phyloP scores from a whole-genome alignment of 108 stramenopile species.

The Discostella stelligeroides region DNA sequence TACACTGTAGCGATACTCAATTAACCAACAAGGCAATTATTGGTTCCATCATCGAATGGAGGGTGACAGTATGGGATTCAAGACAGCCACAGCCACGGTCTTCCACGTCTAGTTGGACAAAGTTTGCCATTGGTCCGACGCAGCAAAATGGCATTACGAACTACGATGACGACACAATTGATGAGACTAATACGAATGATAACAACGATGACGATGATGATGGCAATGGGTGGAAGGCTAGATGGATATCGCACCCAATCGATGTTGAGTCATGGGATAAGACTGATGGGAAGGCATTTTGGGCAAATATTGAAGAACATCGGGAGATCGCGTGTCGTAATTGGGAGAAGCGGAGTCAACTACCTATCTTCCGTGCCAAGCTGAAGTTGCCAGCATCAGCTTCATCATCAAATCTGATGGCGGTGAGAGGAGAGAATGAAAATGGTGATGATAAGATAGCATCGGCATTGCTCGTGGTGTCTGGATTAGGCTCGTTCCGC shows the following conservation, averaged over 20 bases:
- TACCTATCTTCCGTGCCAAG: constrained; percentile 40
- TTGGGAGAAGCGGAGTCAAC: constrained; percentile 45
- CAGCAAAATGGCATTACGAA: not conserved
- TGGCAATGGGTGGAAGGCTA: constrained; percentile 22
- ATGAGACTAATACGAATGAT: too few species aligned
- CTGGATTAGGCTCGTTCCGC: constrained; percentile 52
- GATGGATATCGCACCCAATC: constrained; percentile 50
- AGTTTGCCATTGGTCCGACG: constrained; percentile 43
- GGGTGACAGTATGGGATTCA: constrained; percentile 42
- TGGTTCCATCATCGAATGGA: constrained; percentile 43
- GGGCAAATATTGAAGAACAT: constrained; percentile 10
- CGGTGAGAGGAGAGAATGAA: not conserved
- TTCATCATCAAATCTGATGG: not conserved
- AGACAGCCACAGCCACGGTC: constrained; percentile 10
- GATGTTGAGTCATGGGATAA: constrained; percentile 31
- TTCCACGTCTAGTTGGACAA: constrained; percentile 40
- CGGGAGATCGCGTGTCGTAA: constrained; percentile 37
- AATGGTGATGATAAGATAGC: constrained; percentile 23
- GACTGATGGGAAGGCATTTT: constrained; percentile 39
- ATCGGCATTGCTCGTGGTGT: constrained; percentile 50
- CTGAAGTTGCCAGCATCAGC: constrained; percentile 3
- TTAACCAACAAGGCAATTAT: not conserved
- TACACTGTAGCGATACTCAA: constrained; percentile 4
- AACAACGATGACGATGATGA: not conserved
- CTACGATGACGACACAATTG: not conserved